A percentile compares a stretch with the other conserved stretches of the same genome.
Evolutionary conservation across 2,329 filamentous ascomycete genomes (phyloP).

Genomic region (Coniochaeta sp.): DNA sequence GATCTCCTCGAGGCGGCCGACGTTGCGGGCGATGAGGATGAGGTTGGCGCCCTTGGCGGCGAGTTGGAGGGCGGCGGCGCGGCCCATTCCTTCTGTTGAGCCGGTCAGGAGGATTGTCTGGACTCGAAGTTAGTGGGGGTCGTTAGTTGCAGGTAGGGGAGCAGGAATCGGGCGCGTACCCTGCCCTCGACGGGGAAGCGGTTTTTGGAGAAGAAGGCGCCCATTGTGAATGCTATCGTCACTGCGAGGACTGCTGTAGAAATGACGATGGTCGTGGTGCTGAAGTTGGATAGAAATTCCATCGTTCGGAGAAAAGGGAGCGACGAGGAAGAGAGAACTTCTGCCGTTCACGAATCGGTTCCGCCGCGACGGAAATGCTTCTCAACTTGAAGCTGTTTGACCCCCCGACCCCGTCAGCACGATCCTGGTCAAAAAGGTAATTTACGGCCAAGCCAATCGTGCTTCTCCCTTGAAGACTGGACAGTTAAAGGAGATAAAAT

Average conservation of each 20-base stretch:
- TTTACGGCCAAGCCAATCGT: no score
- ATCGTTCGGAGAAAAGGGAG: constrained; percentile 9
- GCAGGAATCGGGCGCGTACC: constrained; percentile 39
- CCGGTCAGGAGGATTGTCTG: constrained; percentile 88
- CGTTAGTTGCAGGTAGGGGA: constrained; percentile 6
- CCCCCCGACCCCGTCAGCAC: no score
- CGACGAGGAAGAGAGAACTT: no score
- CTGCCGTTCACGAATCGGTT: no score
- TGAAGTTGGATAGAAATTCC: constrained; percentile 12
- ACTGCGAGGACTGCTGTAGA: constrained; percentile 25
- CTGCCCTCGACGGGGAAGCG: constrained; percentile 80
- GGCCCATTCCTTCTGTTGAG: constrained; percentile 88
- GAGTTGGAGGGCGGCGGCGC: constrained; percentile 65
- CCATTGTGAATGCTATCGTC: constrained; percentile 46
- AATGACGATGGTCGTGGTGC: constrained; percentile 13
- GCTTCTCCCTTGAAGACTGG: no score
- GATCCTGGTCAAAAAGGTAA: no score
- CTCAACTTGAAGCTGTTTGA: no score
- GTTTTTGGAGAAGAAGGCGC: constrained; percentile 62
- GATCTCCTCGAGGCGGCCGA: constrained; percentile 65
- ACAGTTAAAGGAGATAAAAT: no score
- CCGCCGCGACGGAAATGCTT: no score
- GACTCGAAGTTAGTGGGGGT: background rate
- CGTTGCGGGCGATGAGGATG: constrained; percentile 74
- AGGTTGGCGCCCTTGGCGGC: constrained; percentile 79